Evolutionary conservation across 139 green algal species (phyloP), one percentile per base, ranked within the genome.

Genomic region (Gonium pectorale): DNA sequence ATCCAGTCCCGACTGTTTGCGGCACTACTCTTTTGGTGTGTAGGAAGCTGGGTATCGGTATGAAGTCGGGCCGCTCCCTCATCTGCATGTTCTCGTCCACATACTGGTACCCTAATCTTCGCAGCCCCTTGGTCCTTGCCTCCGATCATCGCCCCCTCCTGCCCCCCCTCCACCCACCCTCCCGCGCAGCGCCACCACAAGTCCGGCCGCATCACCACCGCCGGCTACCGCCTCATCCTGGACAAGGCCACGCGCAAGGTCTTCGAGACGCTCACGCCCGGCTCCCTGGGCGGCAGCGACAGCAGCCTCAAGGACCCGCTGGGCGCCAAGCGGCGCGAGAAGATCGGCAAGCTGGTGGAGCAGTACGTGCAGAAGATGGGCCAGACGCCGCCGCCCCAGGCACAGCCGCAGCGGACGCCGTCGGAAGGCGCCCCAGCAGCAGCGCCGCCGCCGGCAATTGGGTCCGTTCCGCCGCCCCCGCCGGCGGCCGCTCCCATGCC

Each of bases 191-290:
- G 40, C 4, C 59, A 82, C 75, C 75, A 82, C 60, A 82, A 82
- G 75, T 8, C 59, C 0, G 75, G 75, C 40, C 26, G 26, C 15
- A 82, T 82, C 40, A 82, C 22, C 59, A 27, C 75, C 27, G 44
- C 59, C 40, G 40, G 21, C 59, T 82, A 59, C 75, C 75, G 75
- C 24, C 0, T 82, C 40, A 82, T 82, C 59, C 59, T 68, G 75
- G 75, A 82, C 35, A 82, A 82, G 75, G 75, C 75, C 1, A 29
- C n/a, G 6, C 29, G 44, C 40, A 82, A 81, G 73, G 75, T 82
- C 33, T 51, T 71, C 5, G 77, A 83, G 31, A 74, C 77, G 63
- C 59, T 82, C 9, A 31, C 54, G 26, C 35, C n/a, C 15, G 68
- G 43, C 24, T 19, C 26, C 43, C 35, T 52, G 35, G 68, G 29